Evolutionary conservation across 106 monocot species (phyloP).

Genomic region (Dioscorea alata): DNA sequence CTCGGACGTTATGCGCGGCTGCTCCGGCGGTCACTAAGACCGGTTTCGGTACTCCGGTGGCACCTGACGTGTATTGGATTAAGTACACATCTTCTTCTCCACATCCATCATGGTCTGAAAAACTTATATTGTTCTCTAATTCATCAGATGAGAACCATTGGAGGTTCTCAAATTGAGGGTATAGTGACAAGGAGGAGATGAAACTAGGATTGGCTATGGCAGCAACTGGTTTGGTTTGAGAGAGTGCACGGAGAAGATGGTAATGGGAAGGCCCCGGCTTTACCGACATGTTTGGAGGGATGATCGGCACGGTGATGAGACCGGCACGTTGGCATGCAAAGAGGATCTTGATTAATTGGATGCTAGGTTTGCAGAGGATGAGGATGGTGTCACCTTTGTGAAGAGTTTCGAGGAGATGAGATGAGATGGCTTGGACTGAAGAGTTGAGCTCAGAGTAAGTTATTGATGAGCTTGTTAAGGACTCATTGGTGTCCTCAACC

Average conservation of each 20-base stretch:
- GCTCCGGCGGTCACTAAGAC: constrained; percentile 38
- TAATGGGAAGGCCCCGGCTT: constrained; percentile 6
- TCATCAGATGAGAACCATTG: constrained; percentile 15
- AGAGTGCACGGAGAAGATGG: constrained; percentile 30
- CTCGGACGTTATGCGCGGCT: constrained; percentile 41
- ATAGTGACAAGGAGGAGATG: background rate
- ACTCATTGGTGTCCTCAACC: constrained; percentile 11
- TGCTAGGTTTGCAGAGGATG: constrained; percentile 23
- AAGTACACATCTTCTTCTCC: constrained; percentile 21
- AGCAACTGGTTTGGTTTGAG: constrained; percentile 24
- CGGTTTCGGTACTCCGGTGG: constrained; percentile 38
- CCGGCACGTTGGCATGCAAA: constrained; percentile 45
- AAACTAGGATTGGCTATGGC: constrained; percentile 16
- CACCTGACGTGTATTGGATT: constrained; percentile 40
- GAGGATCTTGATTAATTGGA: constrained; percentile 26
- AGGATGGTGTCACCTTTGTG: constrained; percentile 25
- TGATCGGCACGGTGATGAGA: constrained; percentile 24
- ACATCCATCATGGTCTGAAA: constrained; percentile 11
- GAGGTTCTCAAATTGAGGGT: background rate
- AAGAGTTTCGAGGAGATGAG: constrained; percentile 11
- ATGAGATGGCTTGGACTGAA: constrained; percentile 16
- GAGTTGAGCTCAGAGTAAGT: constrained; percentile 33
- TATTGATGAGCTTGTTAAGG: background rate
- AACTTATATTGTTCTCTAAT: background rate
- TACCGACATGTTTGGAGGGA: constrained; percentile 14